Base-by-base conservation (phyloP, 805 yeast genomes). In the Diddensiella transvaalensis region DNA sequence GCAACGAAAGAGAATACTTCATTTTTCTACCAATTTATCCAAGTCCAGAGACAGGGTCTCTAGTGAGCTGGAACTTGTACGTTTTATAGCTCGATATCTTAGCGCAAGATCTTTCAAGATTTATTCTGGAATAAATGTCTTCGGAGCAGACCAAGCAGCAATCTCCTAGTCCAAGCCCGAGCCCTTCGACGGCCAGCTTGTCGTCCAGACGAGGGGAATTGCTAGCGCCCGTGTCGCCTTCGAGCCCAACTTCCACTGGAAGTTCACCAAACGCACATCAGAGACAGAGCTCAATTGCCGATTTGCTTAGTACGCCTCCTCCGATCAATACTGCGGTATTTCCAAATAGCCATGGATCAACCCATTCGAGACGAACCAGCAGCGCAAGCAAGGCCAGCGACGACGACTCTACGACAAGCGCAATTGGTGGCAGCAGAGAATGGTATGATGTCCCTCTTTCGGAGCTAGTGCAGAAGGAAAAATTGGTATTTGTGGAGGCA, bases 391-490 rank as follows among this genome's bases (percentile, higher is more conserved):
- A 48, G 26, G 47, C 41, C 22, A 22, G 40, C 23, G 21, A 26
- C 22, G 46, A 29, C 46, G 33, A 21, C 21, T n/a, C 39, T 11
- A 43, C 47, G 42, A 18, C 22, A 13, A n/a, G 29, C 17, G 39
- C 29, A 8, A 40, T 15, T 3, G 22, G 42, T 22, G 22, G 29
- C 2, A 17, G 40, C 30, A 36, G 46, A 22, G 87, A 85, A 56
- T 87, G 96, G 95, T 79, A 79, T 59, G 85, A 83, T 52, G 78
- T 87, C 19, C 78, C 76, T 36, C 72, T 93, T 52, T 66, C 76
- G 11, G 93, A 87, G 56, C 74, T 93, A 57, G 83, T 89, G 36
- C 95, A 87, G 66, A 73, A 77, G 39, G 89, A 85, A 55, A 84
- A 86, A 63, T 75, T 93, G 57, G 78, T 90, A 42, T 74, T 81